Percentiles rank a stretch among this genome's conserved stretches.
These are phyloP conservation scores for Heteromeles arbutifolia DNA, from an alignment of 306 rosid genomes.

Conservation along the genomic window DNA sequence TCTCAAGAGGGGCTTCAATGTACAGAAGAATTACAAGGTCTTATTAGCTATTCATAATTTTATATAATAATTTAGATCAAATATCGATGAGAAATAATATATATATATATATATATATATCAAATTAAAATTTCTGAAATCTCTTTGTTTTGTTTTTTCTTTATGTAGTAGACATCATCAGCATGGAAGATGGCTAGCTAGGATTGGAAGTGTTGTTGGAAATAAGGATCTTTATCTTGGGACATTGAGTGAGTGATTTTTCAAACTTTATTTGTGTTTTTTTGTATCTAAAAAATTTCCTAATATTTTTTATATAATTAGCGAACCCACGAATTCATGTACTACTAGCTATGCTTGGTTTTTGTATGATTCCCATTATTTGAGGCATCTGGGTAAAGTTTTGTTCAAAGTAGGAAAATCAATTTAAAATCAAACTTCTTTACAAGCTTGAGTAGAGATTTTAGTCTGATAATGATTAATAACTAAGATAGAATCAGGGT, in stretches of 20 bases:
- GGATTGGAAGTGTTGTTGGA: slow-evolving; percentile 90
- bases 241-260: slow-evolving; percentile 62
- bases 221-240: slow-evolving; percentile 93
- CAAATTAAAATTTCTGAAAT: not conserved
- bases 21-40: slow-evolving; percentile 97
- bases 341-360: slow-evolving; percentile 25
- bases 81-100: no score
- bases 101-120: not conserved
- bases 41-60: slow-evolving; percentile 8
- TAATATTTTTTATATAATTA: no score
- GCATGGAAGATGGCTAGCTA: slow-evolving; percentile 94
- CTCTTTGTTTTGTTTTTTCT: not conserved
- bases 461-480: not conserved
- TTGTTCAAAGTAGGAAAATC: not conserved
- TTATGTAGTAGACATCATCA: slow-evolving; percentile 67
- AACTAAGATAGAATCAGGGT: no score
- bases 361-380: not conserved
- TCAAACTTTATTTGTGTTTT: no score
- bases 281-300: no score
- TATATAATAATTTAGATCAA: not conserved
- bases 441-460: not conserved
- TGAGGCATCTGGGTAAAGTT: not conserved
- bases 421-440: not conserved
- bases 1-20: slow-evolving; percentile 89
- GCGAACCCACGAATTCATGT: slow-evolving; percentile 44